Evolutionary conservation across 2,329 filamentous ascomycete species (phyloP).

Genomic region (Penicillium hordei): DNA sequence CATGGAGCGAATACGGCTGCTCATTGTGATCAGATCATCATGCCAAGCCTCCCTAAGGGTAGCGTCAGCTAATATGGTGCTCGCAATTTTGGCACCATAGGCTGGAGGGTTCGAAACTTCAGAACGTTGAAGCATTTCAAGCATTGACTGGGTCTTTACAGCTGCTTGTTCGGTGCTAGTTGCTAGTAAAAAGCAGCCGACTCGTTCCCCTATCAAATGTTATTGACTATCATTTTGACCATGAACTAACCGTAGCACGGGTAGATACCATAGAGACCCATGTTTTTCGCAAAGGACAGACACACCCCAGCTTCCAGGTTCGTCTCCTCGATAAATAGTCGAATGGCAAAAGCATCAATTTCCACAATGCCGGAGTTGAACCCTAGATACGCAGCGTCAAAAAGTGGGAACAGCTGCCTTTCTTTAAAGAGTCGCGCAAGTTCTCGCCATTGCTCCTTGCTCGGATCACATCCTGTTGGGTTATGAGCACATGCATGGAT

Average conservation of each 20-base stretch:
- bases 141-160: constrained; percentile 18
- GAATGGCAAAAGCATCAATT: constrained; percentile 29
- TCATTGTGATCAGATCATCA: constrained; percentile 84
- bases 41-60: constrained; percentile 83
- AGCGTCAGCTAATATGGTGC: constrained; percentile 73
- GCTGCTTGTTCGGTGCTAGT: constrained; percentile 13
- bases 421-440: constrained; percentile 71
- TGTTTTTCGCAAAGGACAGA: constrained; percentile 60
- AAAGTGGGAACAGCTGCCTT: constrained; percentile 82
- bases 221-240: neutral
- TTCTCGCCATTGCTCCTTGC: constrained; percentile 85
- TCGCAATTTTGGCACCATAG: constrained; percentile 84
- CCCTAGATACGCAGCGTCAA: constrained; percentile 32
- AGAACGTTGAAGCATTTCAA: constrained; percentile 64
- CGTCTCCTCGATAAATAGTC: constrained; percentile 55
- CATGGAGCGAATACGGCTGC: constrained; percentile 88
- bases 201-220: constrained; percentile 18
- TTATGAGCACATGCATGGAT: constrained; percentile 95
- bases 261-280: constrained; percentile 32
- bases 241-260: neutral
- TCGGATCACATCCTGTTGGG: constrained; percentile 92
- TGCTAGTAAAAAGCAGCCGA: constrained; percentile 18
- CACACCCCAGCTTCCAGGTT: constrained; percentile 66
- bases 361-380: constrained; percentile 31
- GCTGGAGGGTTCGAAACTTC: constrained; percentile 95